phyloP scores from a whole-genome alignment of 116 monocot species.

The Cymodocea nodosa region DNA sequence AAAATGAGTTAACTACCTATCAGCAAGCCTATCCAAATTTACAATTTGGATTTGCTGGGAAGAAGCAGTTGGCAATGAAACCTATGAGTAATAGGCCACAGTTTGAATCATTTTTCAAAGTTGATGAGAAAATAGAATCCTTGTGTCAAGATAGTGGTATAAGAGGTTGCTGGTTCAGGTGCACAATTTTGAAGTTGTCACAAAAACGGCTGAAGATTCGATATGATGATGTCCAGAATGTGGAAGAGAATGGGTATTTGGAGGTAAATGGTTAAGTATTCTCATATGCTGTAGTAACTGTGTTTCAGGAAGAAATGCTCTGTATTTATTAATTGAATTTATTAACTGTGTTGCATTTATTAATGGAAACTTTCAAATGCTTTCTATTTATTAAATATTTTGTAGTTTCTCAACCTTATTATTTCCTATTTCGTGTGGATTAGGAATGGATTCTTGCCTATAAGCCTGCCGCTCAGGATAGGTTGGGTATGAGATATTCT shows the following conservation, averaged over 20 bases:
- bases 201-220: conserved; percentile 66
- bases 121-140: conserved; percentile 69
- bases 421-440: not conserved
- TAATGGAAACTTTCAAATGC: too few relatives aligned
- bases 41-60: conserved; percentile 18
- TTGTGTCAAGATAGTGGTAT: conserved; percentile 95
- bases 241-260: conserved; percentile 59
- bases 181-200: conserved; percentile 52
- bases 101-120: conserved; percentile 25
- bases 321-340: too few relatives aligned
- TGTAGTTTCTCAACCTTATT: not conserved
- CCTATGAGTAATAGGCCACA: conserved; percentile 23
- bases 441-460: conserved; percentile 81
- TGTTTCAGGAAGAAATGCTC: not conserved
- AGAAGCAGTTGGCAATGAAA: conserved; percentile 34
- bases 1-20: conserved; percentile 9
- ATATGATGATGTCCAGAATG: conserved; percentile 75
- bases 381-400: not conserved
- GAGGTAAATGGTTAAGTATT: conserved; percentile 39
- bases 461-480: conserved; percentile 60
- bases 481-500: conserved; percentile 55
- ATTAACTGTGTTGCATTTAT: too few relatives aligned
- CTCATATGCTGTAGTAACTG: not conserved
- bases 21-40: conserved; percentile 15
- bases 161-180: conserved; percentile 95